Evolutionary conservation across 345 rosid species (phyloP).

Genomic region (Rhodomyrtus tomentosa): DNA sequence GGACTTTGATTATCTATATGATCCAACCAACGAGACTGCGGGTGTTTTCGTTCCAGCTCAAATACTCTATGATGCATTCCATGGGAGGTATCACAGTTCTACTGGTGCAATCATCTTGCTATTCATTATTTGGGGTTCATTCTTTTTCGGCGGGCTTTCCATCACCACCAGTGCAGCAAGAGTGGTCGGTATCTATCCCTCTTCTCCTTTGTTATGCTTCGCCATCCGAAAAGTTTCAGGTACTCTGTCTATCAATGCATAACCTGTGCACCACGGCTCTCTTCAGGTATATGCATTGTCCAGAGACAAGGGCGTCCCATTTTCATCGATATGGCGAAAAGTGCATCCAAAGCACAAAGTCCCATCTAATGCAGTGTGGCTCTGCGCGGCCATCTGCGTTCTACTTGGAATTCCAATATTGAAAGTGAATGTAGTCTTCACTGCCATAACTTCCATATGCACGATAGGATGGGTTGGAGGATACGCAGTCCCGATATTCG

Average conservation of each 20-base stretch:
- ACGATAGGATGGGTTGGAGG: slow-evolving; percentile 69
- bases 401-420: slow-evolving; percentile 48
- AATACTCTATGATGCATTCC: slow-evolving; percentile 54
- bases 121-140: slow-evolving; percentile 48
- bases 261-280: not conserved
- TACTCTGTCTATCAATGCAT: not conserved
- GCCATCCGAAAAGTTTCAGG: not conserved
- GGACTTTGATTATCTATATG: slow-evolving; percentile 38
- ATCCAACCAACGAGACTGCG: slow-evolving; percentile 43
- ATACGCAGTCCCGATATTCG: slow-evolving; percentile 48
- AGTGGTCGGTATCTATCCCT: slow-evolving; percentile 24
- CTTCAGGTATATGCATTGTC: slow-evolving; percentile 43
- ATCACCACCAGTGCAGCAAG: slow-evolving; percentile 54
- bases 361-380: slow-evolving; percentile 58
- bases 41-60: slow-evolving; percentile 54
- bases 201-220: not conserved
- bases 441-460: slow-evolving; percentile 46
- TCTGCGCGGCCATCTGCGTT: slow-evolving; percentile 44
- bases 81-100: slow-evolving; percentile 44
- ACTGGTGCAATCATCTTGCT: slow-evolving; percentile 47
- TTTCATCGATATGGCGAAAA: slow-evolving; percentile 38
- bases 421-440: slow-evolving; percentile 42
- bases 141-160: slow-evolving; percentile 63
- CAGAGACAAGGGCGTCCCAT: slow-evolving; percentile 47
- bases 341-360: slow-evolving; percentile 50